Base-by-base conservation (phyloP, 495 filamentous ascomycete species). In the Eremomyces bilateralis region DNA sequence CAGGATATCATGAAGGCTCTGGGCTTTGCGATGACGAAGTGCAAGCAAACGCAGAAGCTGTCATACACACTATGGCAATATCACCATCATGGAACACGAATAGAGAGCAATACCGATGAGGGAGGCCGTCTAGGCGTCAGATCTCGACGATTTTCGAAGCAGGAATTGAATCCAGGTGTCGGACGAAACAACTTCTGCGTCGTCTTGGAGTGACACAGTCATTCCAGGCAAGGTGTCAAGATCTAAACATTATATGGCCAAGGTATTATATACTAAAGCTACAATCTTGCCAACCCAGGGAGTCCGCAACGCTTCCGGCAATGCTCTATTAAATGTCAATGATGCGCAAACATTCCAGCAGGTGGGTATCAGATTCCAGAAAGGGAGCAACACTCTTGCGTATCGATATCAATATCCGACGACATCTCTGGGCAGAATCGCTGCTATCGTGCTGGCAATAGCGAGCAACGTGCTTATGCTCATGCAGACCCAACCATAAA, bases 181-280 rank as follows among this genome's bases (percentile, higher is more conserved):
- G 64, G 61, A 19, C 65, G 81, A 46, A 94, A 94, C 54, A 93
- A 94, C 51, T 94, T 94, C 56, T 67, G 81, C 13, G 69, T 94
- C 41, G n/a, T n/a, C n/a, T n/a, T n/a, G n/a, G n/a, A n/a, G n/a
- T n/a, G n/a, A n/a, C n/a, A n/a, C n/a, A n/a, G n/a, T n/a, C n/a
- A n/a, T n/a, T n/a, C n/a, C n/a, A n/a, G n/a, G n/a, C n/a, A n/a
- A n/a, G n/a, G n/a, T n/a, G n/a, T n/a, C n/a, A n/a, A n/a, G n/a
- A n/a, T n/a, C n/a, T n/a, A n/a, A n/a, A n/a, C n/a, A n/a, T n/a
- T n/a, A n/a, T n/a, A n/a, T n/a, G n/a, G n/a, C n/a, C n/a, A n/a
- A n/a, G n/a, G n/a, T n/a, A n/a, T n/a, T n/a, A n/a, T n/a, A n/a
- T n/a, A n/a, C n/a, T n/a, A n/a, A n/a, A n/a, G n/a, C n/a, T n/a